Evolutionary conservation across 768 basidiomycete species (phyloP), one percentile per base, ranked within the genome.

Genomic region (Kwoniella shandongensis): DNA sequence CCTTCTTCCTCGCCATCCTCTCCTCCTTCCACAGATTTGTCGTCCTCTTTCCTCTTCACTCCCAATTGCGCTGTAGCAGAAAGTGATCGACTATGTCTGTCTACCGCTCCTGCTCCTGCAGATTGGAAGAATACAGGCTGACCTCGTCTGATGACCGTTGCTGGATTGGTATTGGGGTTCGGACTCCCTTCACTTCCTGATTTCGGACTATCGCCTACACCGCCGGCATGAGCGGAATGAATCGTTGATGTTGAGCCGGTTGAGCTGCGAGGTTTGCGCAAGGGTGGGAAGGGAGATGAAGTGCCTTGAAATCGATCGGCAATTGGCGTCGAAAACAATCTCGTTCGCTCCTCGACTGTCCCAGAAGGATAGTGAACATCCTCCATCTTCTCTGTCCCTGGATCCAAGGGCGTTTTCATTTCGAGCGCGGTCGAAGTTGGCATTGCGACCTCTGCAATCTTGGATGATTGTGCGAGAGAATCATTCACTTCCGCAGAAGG

Each of bases 111-210:
- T n/a, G n/a, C 54, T 15, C 42, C 54, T 12, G 61, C 41, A 23
- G 70, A 63, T 22, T 54, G 59, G 59, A 72, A 72, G 55, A 72
- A 72, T 4, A 63, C 63, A 5, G 65, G 63, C 40, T 48, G 60
- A 20, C 70, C 70, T 10, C 65, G 47, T 45, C 70, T 30, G 40
- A 69, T 53, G n/a, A 61, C 48, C 17, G 58, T 57, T 13, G 65
- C 67, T 2, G 63, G 58, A 49, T 67, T 67, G 4, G 54, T 38
- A 11, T 18, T 26, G 15, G 27, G 5, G 15, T 47, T 32, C 26
- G 54, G 41, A 38, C 46, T 22, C 26, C 32, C 47, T 48, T 30
- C 12, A 18, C 47, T 36, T 18, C 12, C 15, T 47, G 26, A 18
- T 17, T 7, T 6, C 35, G 35, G 23, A 17, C 46, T 46, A 46